Base-by-base conservation (phyloP, 345 rosid species). In the Excoecaria agallocha region DNA sequence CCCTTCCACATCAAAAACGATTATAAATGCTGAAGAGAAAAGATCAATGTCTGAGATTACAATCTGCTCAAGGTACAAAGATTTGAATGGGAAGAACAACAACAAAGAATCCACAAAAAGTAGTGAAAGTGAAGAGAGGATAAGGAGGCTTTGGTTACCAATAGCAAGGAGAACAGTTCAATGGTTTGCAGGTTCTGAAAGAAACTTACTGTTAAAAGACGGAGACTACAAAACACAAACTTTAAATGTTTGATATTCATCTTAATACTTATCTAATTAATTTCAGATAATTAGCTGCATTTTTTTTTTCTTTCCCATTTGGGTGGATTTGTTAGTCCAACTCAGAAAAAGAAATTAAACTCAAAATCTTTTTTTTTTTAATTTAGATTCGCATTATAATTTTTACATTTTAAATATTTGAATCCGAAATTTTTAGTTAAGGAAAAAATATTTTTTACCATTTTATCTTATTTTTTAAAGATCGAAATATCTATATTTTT, bases 1-100 rank as follows among this genome's bases (percentile, higher is more conserved):
- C 38, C 19, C 41, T 10, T 6, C 48, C 61, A 64, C 81, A 12
- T 75, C 78, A 8, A 66, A 61, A 66, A 45, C 52, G 5, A 73
- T 46, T 37, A 45, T n/a, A 22, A 19, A 58, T 74, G 49, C 25
- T 51, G 49, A 20, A 4, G 78, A 77, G 79, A 86, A 68, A 72
- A 78, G 89, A 61, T 88, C 90, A 41, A 43, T 79, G 79, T 86
- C 92, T 25, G 92, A 86, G 54, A 85, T 88, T 20, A 77, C 80
- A 48, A 71, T 66, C 41, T 45, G 81, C 49, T 76, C 87, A 13
- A 86, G 90, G 52, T 73, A 85, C 48, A 63, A 70, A 35, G 74
- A 74, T 7, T 38, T 58, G 50, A 78, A 69, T 48, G 0, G 20
- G 22, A 81, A 25, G 50, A 71, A 35, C 66, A 72, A 62, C 58